Conservation (phyloP, 768 basidiomycete genomes). For the Brasilioporus rufonigricans region DNA sequence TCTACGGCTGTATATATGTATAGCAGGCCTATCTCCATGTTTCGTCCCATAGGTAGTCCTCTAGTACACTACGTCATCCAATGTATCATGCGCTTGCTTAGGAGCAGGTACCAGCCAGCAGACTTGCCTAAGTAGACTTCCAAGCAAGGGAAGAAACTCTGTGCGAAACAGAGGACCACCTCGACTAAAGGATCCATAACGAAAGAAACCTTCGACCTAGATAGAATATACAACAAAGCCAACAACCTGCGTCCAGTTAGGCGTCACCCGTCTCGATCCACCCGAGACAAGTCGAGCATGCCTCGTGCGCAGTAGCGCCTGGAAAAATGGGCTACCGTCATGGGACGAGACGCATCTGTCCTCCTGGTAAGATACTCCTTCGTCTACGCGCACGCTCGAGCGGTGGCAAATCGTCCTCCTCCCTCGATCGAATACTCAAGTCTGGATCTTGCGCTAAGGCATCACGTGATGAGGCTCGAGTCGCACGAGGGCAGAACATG, state of each 20-base stretch:
- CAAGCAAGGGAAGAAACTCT: neutral
- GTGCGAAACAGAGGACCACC: neutral
- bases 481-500: slow-evolving; percentile 1
- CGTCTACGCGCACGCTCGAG: slow-evolving; percentile 66
- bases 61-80: too few relatives aligned
- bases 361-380: slow-evolving; percentile 35
- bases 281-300: too few relatives aligned
- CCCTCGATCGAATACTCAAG: slow-evolving; percentile 30
- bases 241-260: neutral
- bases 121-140: neutral
- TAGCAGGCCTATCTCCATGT: neutral
- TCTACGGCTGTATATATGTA: neutral
- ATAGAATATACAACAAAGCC: slow-evolving; percentile 5
- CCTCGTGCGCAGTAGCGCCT: neutral
- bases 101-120: too few relatives aligned
- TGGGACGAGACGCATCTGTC: slow-evolving; percentile 26
- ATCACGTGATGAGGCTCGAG: slow-evolving; percentile 3
- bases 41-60: neutral
- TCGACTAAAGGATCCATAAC: neutral
- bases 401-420: slow-evolving; percentile 62
- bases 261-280: neutral
- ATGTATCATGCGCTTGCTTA: too few relatives aligned
- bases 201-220: neutral
- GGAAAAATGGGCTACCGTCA: neutral
- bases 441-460: slow-evolving; percentile 25